Evolutionary conservation across 306 rosid species (phyloP), one percentile per base, ranked within the genome.

Genomic region (Ormosia emarginata): DNA sequence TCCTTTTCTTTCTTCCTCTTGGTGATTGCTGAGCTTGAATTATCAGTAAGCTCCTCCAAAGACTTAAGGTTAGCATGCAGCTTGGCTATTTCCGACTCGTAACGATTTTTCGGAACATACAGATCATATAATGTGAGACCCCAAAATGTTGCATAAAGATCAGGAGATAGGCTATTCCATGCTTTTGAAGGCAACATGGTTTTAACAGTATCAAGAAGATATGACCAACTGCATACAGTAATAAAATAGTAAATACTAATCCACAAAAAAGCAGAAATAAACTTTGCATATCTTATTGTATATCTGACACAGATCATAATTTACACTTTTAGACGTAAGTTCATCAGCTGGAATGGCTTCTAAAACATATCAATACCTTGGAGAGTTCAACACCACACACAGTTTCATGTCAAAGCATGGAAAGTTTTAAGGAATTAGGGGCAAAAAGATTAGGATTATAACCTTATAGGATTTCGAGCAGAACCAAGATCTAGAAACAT

Each of bases 131-230:
- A 95, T 1, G 98, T 95, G 81, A 95, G 99, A 78, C 99, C 99
- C 99, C 99, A 95, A 83, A 95, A 95, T 32, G 99, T 92, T 7
- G 96, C 89, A 84, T 92, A 95, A 30, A 95, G 98, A 87, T 93
- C 99, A 77, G 99, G 98, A 79, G 99, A 95, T 65, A 95, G 89
- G 84, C 99, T 95, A 74, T 95, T 93, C 99, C 99, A 95, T 67
- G 99, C 94, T 89, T 90, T 95, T 55, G 94, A 73, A 83, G 99
- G 99, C 78, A 95, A 80, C 99, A 95, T 93, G 40, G 91, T 89
- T 87, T 89, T 92, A 3, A 92, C 97, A 34, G 91, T 90, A 78
- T 63, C 90, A 59, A 92, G 97, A 84, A 95, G 97, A 93, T 84
- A 89, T 0, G 90, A 82, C 99, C 99, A 95, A 77, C 99, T 95